Conservation (phyloP, 2,329 filamentous ascomycete genomes). For the Penicillium polonicum region DNA sequence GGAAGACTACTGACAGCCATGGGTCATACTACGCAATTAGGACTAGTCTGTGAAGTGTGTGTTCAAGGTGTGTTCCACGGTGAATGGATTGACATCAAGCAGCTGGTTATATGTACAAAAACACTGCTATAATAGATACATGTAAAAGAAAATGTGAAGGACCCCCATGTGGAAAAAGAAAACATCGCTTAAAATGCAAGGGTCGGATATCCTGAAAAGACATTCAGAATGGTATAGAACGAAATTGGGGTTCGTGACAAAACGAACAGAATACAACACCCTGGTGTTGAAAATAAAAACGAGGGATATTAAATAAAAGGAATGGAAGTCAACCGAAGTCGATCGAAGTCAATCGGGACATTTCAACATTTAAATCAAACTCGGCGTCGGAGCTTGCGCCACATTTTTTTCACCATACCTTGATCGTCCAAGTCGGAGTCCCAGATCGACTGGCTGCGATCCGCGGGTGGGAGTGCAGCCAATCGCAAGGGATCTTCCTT, state of each 20-base stretch:
- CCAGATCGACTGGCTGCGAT: constrained; percentile 44
- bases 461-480: constrained; percentile 50
- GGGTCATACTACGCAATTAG: neutral
- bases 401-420: constrained; percentile 46
- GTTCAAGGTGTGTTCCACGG: neutral
- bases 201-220: constrained; percentile 2
- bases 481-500: constrained; percentile 58
- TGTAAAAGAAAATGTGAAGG: neutral
- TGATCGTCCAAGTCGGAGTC: constrained; percentile 44
- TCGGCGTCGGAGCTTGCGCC: constrained; percentile 42
- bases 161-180: neutral
- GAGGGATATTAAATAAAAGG: neutral
- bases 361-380: constrained; percentile 5
- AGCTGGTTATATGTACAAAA: constrained; percentile 16
- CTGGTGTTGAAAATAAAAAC: neutral
- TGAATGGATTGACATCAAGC: neutral
- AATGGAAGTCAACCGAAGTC: neutral
- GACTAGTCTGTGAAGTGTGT: neutral
- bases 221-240: neutral
- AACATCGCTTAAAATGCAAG: constrained; percentile 1
- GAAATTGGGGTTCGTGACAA: constrained; percentile 2
- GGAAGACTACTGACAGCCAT: neutral
- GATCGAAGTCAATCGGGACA: neutral
- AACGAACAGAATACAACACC: constrained; percentile 2
- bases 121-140: constrained; percentile 15